Evolutionary conservation across 805 yeast species (phyloP), one percentile per base, ranked within the genome.

Genomic region (Metschnikowia hibisci): DNA sequence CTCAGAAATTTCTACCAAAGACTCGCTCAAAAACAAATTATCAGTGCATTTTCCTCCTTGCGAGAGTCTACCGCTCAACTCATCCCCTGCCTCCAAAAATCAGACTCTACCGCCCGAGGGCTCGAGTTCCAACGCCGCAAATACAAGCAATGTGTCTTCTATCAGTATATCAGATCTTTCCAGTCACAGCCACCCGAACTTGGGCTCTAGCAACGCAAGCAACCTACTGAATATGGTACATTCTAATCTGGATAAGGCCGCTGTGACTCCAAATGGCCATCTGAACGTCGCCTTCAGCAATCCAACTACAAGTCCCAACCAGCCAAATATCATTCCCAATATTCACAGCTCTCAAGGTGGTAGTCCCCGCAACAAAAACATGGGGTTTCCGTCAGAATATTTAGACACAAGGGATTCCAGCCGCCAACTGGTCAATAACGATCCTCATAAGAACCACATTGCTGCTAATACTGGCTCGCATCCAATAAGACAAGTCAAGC

Each of bases 11-110:
- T 43, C 41, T 12, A 25, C 44, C 14, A 45, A 39, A 6, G 56
- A 47, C 22, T 52, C 52, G 16, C 49, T 67, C 27, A 57, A 60
- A 47, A 52, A 51, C 34, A 64, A 63, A 43, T 56, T 68, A 18
- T 60, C 71, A 1, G 67, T 58, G 7, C 73, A 67, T 46, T 63
- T 68, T 41, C 29, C 35, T 6, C 15, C 36, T 14, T 12, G 35
- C 13, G 41, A 15, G 12, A 15, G 31, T 23, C 15, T 29, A 3
- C 41, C 30, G 12, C 25, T 31, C n/a, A 20, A 38, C 10, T 31
- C 41, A 4, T 30, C 34, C 5, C 41, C 41, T 23, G 34, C 35
- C 27, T 37, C 40, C 26, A 28, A 30, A 37, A 27, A 25, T 10
- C 34, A 37, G 27, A 14, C 20, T 14, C 34, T 29, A 29, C 41